Evolutionary conservation across 768 basidiomycete genomes (phyloP), one percentile per base, ranked within the genome.

Genomic region (Tulasnella sp.): DNA sequence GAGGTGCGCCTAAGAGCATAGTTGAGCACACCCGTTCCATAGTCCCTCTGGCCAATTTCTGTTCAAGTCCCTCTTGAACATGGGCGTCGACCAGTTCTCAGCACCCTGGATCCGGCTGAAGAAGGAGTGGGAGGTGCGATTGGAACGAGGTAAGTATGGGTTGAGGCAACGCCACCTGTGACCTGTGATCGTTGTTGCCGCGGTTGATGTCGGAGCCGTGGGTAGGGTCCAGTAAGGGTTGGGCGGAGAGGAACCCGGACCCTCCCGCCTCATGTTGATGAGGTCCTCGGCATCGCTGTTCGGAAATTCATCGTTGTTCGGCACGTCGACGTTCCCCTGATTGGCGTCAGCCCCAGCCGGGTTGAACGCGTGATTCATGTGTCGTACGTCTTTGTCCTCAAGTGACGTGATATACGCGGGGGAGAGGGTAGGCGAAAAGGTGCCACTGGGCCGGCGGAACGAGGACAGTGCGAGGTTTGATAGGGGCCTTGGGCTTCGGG

Each of bases 31-130:
- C 57, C 57, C 57, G 29, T 26, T 61, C 57, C 57, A 61, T 15
- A 61, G n/a, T 23, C 57, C 57, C 57, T 71, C 70, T 39, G 70
- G 70, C 70, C 70, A 71, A 11, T 37, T 9, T 35, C 42, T 71
- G 37, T 26, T 40, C 35, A 71, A 37, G 32, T 71, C 70, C 10
- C 32, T 71, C 32, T 39, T 39, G 42, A 71, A 71, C 70, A 37
- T 23, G 6, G 70, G 70, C 16, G 70, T 71, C 35, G 70, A 71
- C 70, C 70, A 71, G 23, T n/a, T n/a, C 35, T 71, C 42, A 10
- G 70, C 26, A 23, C 70, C 70, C 5, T 71, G 29, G 32, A 71
- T 71, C 70, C 70, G n/a, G 10, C 70, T 44, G 70, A 39, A 71
- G 42, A 71, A 71, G 35, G 42, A 37, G 32, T 39, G 35, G 35